Conservation (phyloP, 2,329 filamentous ascomycete genomes). For the Cytospora schulzeri region DNA sequence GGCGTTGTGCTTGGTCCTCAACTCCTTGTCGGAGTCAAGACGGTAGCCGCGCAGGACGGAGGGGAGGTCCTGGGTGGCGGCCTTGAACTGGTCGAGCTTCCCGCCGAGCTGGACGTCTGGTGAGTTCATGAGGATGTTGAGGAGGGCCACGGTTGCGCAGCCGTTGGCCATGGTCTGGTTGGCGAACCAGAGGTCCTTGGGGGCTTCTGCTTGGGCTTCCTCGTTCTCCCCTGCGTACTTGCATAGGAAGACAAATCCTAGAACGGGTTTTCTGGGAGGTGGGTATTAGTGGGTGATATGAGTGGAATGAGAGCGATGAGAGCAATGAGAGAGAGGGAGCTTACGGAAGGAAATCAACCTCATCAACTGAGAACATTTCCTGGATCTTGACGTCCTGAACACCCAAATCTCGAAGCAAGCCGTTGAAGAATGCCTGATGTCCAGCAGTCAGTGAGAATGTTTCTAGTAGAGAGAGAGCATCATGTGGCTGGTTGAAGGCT, state of each 20-base stretch:
- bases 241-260: constrained; percentile 89
- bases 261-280: constrained; percentile 64
- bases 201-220: constrained; percentile 56
- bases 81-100: constrained; percentile 72
- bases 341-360: constrained; percentile 66
- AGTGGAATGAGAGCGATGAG: constrained; percentile 10
- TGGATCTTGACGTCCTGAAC: constrained; percentile 72
- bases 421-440: constrained; percentile 76
- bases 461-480: not conserved
- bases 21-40: constrained; percentile 72
- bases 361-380: constrained; percentile 75
- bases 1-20: constrained; percentile 84
- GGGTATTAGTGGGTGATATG: constrained; percentile 34
- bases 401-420: constrained; percentile 78
- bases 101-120: constrained; percentile 66
- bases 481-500: constrained; percentile 34
- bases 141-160: constrained; percentile 87
- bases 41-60: constrained; percentile 75
- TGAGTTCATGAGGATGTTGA: constrained; percentile 92
- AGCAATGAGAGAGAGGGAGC: constrained; percentile 29
- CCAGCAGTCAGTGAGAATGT: constrained; percentile 18
- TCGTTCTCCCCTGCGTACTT: constrained; percentile 62
- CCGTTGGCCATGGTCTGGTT: constrained; percentile 87
- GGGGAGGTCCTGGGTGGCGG: constrained; percentile 67
- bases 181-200: constrained; percentile 81